Base-by-base conservation (phyloP, 1,284 basidiomycete species). In the Ustilago trichophora region DNA sequence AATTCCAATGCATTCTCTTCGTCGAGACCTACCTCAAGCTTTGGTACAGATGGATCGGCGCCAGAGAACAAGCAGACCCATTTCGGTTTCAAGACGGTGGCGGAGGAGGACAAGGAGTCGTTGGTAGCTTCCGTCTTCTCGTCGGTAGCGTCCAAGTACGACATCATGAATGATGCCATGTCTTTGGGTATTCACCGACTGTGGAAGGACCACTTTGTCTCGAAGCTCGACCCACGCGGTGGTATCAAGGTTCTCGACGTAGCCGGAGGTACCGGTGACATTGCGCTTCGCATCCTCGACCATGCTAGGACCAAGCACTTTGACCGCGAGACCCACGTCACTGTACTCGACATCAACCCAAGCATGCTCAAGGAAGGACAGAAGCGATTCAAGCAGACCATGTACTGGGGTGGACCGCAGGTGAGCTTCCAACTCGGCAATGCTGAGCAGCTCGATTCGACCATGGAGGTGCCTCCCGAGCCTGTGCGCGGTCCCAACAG, bases 161-260 rank as follows among this genome's bases (percentile, higher is more conserved):
- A 98, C 83, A 83, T 98, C 35, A 97, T 98, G 94, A 99, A 99
- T 85, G 96, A 98, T 81, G 92, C 93, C 22, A 92, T 95, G 85
- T 98, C 95, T 6, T 84, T 98, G 57, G 96, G 96, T 27, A 90
- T 98, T 22, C 96, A 98, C 81, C 87, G 96, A 38, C 84, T 98
- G 24, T 99, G 96, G 96, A 99, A 98, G 84, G 93, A 98, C 83
- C 87, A 89, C 36, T 93, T 92, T 81, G 90, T 99, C 12, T 57
- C 66, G 34, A 86, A 88, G 7, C 84, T 98, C 59, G 87, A 90
- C 72, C 95, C 95, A 1, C 83, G 84, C 43, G 87, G 86, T 15
- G 82, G 82, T 11, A 80, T 83, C 47, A 73, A 83, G 68, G 96
- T 93, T 82, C 89, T 99, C 49, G 96, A 99, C 80, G 92, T 98